Evolutionary conservation across 2,329 filamentous ascomycete genomes (phyloP), one percentile per base, ranked within the genome.

Genomic region (Tetracladium maxilliforme): DNA sequence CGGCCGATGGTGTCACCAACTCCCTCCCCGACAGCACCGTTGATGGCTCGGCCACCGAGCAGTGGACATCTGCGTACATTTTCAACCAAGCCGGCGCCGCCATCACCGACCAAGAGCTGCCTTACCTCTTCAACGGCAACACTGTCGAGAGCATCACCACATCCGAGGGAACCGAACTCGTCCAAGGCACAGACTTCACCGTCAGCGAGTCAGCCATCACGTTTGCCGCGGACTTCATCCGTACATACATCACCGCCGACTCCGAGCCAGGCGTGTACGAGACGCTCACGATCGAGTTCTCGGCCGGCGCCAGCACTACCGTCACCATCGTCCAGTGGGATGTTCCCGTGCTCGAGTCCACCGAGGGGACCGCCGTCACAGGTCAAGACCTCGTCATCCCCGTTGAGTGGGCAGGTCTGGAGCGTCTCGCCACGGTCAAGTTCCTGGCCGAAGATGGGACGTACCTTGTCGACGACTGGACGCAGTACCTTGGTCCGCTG

Each of bases 401-500:
- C 0, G 44, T 71, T 2, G 52, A 48, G 0, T 70, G 59, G 52
- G 52, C 55, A 5, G 67, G 66, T 0, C 32, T 67, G 7, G 44
- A 49, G n/a, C 48, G 51, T 6, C 45, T 60, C 1, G 65, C 66
- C 0, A 51, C 66, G 0, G 53, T 70, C 4, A 61, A 61, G 33
- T 62, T 64, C 7, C 22, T 59, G 5, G 54, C 52, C 12, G 41
- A 37, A 3, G 59, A 65, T 30, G 63, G 62, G 2, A 49, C 43
- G 6, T 64, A 54, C 26, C 38, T 72, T 6, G 51, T 64, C 4
- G 67, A 73, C 33, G 54, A 61, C 24, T 73, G 61, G 61, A 72
- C 67, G 0, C 42, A 53, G 36, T 65, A 52, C 16, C 42, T 70
- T 2, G 58, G 60, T 0, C 49, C 57, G 3, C 39, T 72, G 14